These are phyloP conservation scores for Cronartium quercuum DNA, from an alignment of 1,284 basidiomycete genomes.

Conservation along the genomic window DNA sequence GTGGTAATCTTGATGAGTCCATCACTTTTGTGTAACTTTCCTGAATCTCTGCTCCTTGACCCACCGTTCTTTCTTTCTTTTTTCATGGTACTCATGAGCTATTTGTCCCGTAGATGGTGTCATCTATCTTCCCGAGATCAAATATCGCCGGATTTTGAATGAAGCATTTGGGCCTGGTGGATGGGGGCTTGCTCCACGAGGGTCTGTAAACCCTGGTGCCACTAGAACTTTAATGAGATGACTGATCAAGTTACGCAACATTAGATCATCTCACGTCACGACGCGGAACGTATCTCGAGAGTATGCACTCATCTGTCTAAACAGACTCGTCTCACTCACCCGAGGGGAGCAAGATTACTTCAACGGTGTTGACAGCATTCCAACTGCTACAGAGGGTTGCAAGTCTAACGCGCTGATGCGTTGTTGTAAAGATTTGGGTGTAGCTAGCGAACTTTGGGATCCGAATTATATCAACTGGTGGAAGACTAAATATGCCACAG, in stretches of 20 bases:
- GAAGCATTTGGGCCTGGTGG: conserved; percentile 91
- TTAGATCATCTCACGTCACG: conserved; percentile 41
- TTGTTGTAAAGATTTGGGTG: conserved; percentile 92
- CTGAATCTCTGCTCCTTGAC: no score
- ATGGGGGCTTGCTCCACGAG: conserved; percentile 91
- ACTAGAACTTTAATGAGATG: not conserved
- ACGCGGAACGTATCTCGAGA: conserved; percentile 84
- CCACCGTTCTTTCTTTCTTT: not conserved
- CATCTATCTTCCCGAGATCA: conserved; percentile 93
- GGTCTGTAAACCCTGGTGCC: conserved; percentile 63
- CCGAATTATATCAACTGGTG: conserved; percentile 42
- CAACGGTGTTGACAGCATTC: conserved; percentile 71
- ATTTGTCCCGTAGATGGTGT: conserved; percentile 60
- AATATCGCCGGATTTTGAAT: conserved; percentile 91
- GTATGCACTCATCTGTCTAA: conserved; percentile 88
- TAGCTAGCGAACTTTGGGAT: conserved; percentile 90
- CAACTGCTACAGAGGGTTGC: conserved; percentile 89
- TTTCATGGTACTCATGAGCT: not conserved
- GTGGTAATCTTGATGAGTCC: conserved; percentile 2
- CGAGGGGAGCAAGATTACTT: conserved; percentile 97
- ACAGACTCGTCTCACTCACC: conserved; percentile 86
- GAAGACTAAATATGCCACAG: conserved; percentile 34
- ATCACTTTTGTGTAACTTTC: not conserved
- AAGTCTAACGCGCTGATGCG: conserved; percentile 97
- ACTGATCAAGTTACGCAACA: not conserved